A percentile compares a stretch with the other conserved stretches of the same genome.
phyloP scores from a whole-genome alignment of 345 rosid species.

The Hypericum androsaemum region DNA sequence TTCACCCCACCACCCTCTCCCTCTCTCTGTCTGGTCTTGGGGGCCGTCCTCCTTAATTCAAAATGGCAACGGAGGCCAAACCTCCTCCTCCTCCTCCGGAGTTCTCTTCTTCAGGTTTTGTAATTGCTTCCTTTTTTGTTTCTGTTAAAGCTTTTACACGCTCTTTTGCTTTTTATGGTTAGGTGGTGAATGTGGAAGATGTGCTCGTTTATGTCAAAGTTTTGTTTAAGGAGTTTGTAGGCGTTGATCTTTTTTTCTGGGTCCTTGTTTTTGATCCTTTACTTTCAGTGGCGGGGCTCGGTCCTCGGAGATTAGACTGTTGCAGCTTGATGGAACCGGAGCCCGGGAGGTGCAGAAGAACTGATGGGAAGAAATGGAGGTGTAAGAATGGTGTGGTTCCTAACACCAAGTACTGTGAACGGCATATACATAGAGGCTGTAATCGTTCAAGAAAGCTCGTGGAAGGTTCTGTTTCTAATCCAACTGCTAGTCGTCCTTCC shows the following conservation, averaged over 20 bases:
- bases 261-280: constrained; percentile 13
- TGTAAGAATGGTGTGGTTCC: constrained; percentile 41
- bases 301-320: constrained; percentile 20
- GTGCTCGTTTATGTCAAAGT: background rate
- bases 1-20: too few species aligned
- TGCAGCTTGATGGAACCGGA: constrained; percentile 32
- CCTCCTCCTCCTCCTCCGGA: constrained; percentile 12
- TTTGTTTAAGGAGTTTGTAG: background rate
- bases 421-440: constrained; percentile 66
- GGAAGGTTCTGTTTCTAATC: constrained; percentile 28
- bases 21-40: background rate
- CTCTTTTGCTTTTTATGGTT: background rate
- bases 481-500: too few species aligned
- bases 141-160: background rate
- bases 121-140: background rate
- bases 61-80: constrained; percentile 10
- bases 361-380: constrained; percentile 85
- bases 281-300: constrained; percentile 30
- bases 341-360: constrained; percentile 55
- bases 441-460: constrained; percentile 85
- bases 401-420: constrained; percentile 53
- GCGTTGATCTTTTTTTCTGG: background rate
- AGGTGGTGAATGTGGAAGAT: background rate
- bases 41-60: background rate
- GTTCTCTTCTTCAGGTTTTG: background rate